Base-by-base conservation (phyloP, 2,329 filamentous ascomycete genomes). In the Scorias spongiosa region DNA sequence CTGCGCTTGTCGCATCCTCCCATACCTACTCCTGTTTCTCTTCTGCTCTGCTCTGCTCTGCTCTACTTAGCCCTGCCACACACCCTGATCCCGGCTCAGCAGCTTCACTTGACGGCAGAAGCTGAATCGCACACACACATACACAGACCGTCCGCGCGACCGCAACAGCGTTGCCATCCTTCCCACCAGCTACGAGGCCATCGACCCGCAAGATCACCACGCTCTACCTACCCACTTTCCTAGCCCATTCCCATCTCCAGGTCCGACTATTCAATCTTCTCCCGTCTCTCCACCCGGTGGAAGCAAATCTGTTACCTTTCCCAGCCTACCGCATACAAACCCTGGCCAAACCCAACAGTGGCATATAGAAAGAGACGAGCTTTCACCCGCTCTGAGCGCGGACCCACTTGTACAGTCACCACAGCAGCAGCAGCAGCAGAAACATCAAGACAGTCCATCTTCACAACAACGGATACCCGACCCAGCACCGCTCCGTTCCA, bases 391-490 rank as follows among this genome's bases (percentile, higher is more conserved):
- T 9, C 15, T 36, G 32, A 36, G 32, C 12, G 15, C 32, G 4
- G 15, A 15, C 32, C 32, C 32, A 36, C 12, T 36, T 12, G 32
- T 36, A 9, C 32, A 15, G 32, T 15, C 11, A 15, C 32, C 11
- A 9, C 32, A 36, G 9, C 32, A 36, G 32, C 20, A 26, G 20
- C 20, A 26, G 20, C 20, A 26, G 7, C 20, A 26, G 4, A 4
- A 26, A 3, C 20, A 7, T 7, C 32, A 36, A 9, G 9, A 15
- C 11, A 15, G 32, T 15, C 32, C 32, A 15, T 9, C 53, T 15
- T 42, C 51, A n/a, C 44, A 45, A 5, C 36, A 41, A 37, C 53
- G 53, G 49, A 51, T 52, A 44, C 51, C 47, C 15, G 48, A 52
- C 44, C 46, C 51, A 41, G 32, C 46, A 20, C 52, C 48, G 42